phyloP scores from a whole-genome alignment of 2,329 filamentous ascomycete genomes.

The Torrubiellomyces zombiae region DNA sequence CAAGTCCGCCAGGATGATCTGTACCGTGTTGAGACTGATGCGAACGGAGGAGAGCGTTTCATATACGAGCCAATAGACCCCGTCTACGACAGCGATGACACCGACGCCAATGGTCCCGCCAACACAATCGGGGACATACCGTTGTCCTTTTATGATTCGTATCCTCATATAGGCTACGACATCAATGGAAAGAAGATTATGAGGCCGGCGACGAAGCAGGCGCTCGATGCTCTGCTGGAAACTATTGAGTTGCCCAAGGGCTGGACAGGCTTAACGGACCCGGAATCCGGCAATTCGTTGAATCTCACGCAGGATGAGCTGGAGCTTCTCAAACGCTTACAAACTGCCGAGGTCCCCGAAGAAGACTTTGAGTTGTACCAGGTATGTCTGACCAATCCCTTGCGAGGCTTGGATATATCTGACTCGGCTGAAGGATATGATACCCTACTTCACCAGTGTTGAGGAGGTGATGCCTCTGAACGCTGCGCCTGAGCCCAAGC shows the following conservation, averaged over 20 bases:
- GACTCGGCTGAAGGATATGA: conserved; percentile 42
- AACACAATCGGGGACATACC: conserved; percentile 97
- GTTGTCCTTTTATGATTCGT: conserved; percentile 88
- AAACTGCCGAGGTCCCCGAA: conserved; percentile 73
- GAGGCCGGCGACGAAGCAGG: conserved; percentile 85
- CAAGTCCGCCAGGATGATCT: too few species aligned
- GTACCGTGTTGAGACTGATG: conserved; percentile 50
- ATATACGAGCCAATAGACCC: conserved; percentile 89
- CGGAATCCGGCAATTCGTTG: conserved; percentile 81
- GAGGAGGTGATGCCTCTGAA: conserved; percentile 90
- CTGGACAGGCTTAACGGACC: conserved; percentile 92
- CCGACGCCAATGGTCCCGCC: conserved; percentile 57
- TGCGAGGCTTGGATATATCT: not conserved
- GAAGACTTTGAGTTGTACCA: conserved; percentile 90
- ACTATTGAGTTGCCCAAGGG: conserved; percentile 95
- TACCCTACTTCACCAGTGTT: conserved; percentile 86
- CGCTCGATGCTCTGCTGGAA: conserved; percentile 81
- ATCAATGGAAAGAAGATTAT: conserved; percentile 98
- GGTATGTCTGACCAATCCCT: conserved; percentile 23
- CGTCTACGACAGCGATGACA: conserved; percentile 90
- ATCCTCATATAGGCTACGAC: conserved; percentile 95
- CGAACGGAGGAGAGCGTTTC: conserved; percentile 80
- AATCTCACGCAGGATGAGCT: conserved; percentile 77
- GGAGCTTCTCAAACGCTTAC: conserved; percentile 73
- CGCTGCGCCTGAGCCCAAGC: conserved; percentile 86